Evolutionary conservation across 257 asterid genomes (phyloP).

Genomic region (Ophiorrhiza pumila): DNA sequence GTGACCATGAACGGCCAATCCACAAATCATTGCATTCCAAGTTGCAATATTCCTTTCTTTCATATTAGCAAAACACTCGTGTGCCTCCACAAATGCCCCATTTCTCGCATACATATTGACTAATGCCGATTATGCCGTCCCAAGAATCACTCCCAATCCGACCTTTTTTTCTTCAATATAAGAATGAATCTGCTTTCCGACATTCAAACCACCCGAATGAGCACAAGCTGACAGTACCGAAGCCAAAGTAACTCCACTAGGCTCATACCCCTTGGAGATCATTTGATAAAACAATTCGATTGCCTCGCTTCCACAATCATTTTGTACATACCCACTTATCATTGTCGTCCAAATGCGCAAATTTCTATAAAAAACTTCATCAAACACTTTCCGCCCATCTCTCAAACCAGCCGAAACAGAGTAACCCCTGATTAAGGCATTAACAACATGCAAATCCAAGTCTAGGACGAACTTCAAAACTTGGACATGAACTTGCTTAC

Average conservation of each 20-base stretch:
- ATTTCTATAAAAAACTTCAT: constrained; percentile 42
- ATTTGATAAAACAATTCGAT: constrained; percentile 53
- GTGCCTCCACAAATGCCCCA: constrained; percentile 58
- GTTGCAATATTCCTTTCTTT: constrained; percentile 61
- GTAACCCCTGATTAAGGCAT: constrained; percentile 56
- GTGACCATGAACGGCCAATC: constrained; percentile 74
- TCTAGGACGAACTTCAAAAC: constrained; percentile 56
- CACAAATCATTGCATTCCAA: constrained; percentile 85
- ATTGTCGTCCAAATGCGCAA: constrained; percentile 77
- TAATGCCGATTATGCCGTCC: constrained; percentile 85
- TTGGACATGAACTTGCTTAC: constrained; percentile 60
- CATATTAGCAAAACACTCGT: constrained; percentile 45
- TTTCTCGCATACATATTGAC: constrained; percentile 86
- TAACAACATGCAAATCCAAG: constrained; percentile 54
- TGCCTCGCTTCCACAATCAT: constrained; percentile 41
- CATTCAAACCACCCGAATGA: constrained; percentile 61
- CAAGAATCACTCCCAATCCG: constrained; percentile 62
- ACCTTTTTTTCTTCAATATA: constrained; percentile 50
- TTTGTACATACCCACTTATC: constrained; percentile 80
- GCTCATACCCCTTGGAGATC: constrained; percentile 51
- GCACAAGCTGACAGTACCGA: constrained; percentile 87
- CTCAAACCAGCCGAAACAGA: constrained; percentile 45
- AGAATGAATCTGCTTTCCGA: constrained; percentile 62
- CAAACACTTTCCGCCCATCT: constrained; percentile 64
- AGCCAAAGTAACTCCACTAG: constrained; percentile 51